phyloP scores from a whole-genome alignment of 169 alveolate species.

The Plasmodium berghei region DNA sequence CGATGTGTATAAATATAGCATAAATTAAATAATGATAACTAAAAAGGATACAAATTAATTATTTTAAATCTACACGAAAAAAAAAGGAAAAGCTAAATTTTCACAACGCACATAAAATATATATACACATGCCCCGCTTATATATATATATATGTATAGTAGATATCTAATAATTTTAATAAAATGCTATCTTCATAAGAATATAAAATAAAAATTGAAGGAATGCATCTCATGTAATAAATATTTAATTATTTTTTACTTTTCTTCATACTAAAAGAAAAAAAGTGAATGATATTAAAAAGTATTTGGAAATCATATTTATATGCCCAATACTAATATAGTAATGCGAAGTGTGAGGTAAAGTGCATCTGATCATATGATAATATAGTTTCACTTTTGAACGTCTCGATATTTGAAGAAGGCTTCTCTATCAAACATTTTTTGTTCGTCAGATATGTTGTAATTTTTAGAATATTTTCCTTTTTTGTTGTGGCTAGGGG shows the following conservation, averaged over 20 bases:
- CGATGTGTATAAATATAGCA: background rate
- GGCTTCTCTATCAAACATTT: constrained; percentile 76
- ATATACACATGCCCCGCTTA: too few relatives aligned
- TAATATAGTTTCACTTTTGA: constrained; percentile 28
- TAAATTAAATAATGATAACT: background rate
- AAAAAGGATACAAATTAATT: background rate
- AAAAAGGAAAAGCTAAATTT: background rate
- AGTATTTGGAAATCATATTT: too few relatives aligned
- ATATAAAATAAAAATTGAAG: too few relatives aligned
- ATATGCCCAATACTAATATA: too few relatives aligned
- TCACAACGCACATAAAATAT: too few relatives aligned
- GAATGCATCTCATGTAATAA: too few relatives aligned
- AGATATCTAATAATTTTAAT: too few relatives aligned
- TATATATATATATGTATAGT: too few relatives aligned
- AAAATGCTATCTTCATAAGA: too few relatives aligned
- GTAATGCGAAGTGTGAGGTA: too few relatives aligned
- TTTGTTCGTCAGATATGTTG: constrained; percentile 75
- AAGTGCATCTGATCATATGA: background rate
- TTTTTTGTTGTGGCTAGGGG: constrained; percentile 53
- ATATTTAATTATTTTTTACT: too few relatives aligned
- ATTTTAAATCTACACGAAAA: constrained; percentile 1
- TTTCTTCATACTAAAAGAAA: background rate
- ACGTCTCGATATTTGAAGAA: constrained; percentile 72
- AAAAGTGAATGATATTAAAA: background rate
- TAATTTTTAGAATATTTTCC: constrained; percentile 38